Conservation (phyloP, 345 rosid species). For the Toxicodendron radicans region DNA sequence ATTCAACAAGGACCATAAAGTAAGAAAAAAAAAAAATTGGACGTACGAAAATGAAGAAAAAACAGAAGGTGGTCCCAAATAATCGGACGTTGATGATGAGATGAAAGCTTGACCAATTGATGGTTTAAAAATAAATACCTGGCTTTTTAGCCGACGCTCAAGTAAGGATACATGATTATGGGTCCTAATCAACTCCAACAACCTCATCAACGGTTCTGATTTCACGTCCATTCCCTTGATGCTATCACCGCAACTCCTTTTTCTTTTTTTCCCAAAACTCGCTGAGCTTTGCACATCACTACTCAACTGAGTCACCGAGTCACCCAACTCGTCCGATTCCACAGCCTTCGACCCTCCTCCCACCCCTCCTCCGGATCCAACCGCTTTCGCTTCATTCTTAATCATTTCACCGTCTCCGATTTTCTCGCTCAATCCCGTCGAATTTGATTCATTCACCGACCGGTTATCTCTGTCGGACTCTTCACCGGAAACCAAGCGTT, state of each 20-base stretch:
- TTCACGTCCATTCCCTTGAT: conserved; percentile 27
- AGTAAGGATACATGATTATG: conserved; percentile 53
- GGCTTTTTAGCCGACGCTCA: conserved; percentile 55
- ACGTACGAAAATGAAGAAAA: too few species aligned
- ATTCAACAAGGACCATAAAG: too few species aligned
- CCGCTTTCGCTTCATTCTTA: conserved; percentile 22
- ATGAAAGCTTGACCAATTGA: background rate
- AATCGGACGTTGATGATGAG: background rate
- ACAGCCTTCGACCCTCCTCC: conserved; percentile 33
- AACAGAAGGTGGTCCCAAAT: conserved; percentile 21
- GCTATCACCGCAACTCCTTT: conserved; percentile 2
- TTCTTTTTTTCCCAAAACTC: conserved; percentile 39
- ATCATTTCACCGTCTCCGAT: conserved; percentile 12
- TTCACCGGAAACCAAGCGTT: conserved; percentile 33
- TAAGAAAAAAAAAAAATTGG: too few species aligned
- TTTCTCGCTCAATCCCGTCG: conserved; percentile 49
- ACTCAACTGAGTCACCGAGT: conserved; percentile 45
- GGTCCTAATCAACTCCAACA: conserved; percentile 56
- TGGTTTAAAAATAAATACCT: conserved; percentile 36
- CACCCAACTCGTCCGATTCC: conserved; percentile 42
- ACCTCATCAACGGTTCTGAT: conserved; percentile 58
- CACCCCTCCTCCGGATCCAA: conserved; percentile 26
- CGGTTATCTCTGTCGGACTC: conserved; percentile 61
- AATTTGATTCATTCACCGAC: conserved; percentile 80
- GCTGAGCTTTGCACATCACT: conserved; percentile 62